Percentiles rank a stretch among this genome's conserved stretches.
These are phyloP conservation scores for Penicillium nucicola DNA, from an alignment of 495 filamentous ascomycete species.

Conservation along the genomic window DNA sequence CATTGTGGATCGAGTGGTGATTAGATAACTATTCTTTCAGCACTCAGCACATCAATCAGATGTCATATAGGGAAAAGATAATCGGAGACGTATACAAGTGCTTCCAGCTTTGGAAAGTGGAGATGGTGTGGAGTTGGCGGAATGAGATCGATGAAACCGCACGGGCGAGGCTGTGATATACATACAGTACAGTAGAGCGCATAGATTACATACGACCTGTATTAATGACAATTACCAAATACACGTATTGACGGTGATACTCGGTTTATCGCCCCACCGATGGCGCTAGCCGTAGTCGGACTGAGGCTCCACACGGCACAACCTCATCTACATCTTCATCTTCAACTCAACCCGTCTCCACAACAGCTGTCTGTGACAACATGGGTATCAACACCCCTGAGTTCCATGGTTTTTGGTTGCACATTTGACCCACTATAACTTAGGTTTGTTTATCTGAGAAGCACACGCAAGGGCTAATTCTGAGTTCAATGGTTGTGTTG, in stretches of 20 bases:
- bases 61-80: not conserved
- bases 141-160: not conserved
- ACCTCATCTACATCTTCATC: not conserved
- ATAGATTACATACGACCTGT: not conserved
- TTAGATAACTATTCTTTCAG: not conserved
- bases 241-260: not conserved
- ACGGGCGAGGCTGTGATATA: too few relatives aligned
- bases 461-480: too few relatives aligned
- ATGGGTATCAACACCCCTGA: too few relatives aligned
- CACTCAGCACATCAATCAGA: not conserved
- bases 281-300: not conserved
- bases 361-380: not conserved
- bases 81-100: not conserved
- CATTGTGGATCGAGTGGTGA: not conserved
- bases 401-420: not conserved
- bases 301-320: not conserved
- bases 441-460: too few relatives aligned
- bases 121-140: not conserved
- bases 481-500: too few relatives aligned
- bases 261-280: not conserved
- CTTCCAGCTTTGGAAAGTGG: not conserved
- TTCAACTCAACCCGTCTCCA: not conserved
- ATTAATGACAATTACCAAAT: not conserved
- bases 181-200: too few relatives aligned
- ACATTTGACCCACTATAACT: not conserved